Evolutionary conservation across 2,329 filamentous ascomycete genomes (phyloP).

Genomic region (Lasiodiplodia gonubiensis): DNA sequence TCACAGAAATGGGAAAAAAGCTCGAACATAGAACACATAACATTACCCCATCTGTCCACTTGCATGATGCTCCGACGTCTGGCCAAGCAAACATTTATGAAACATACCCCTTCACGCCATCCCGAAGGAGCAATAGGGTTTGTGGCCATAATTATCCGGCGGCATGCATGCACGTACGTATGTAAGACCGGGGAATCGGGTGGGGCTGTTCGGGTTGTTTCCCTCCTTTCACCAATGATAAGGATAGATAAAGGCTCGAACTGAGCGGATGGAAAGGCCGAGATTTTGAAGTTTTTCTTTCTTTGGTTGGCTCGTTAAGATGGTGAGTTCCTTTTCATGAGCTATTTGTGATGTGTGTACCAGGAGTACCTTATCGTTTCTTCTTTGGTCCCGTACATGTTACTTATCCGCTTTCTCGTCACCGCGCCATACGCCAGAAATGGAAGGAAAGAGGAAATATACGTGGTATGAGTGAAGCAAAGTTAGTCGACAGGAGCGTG

Average conservation of each 20-base stretch:
- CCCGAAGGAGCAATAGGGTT: conserved; percentile 18
- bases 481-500: conserved; percentile 63
- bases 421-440: conserved; percentile 27
- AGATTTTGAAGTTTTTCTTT: neutral
- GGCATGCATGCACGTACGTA: neutral
- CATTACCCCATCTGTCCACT: neutral
- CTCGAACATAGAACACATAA: neutral
- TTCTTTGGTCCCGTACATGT: neutral
- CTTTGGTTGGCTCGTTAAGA: neutral
- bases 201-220: neutral
- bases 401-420: conserved; percentile 10
- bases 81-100: conserved; percentile 24
- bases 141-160: conserved; percentile 15
- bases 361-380: neutral
- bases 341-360: conserved; percentile 4
- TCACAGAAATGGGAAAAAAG: neutral
- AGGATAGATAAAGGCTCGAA: neutral
- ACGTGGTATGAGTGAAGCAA: conserved; percentile 2
- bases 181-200: neutral
- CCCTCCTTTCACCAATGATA: neutral
- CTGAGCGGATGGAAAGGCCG: neutral
- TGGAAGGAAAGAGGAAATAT: neutral
- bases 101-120: conserved; percentile 9
- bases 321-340: neutral
- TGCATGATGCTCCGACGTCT: conserved; percentile 19